Evolutionary conservation across 768 basidiomycete species (phyloP).

Genomic region (Tylopilus rubrobrunneus): DNA sequence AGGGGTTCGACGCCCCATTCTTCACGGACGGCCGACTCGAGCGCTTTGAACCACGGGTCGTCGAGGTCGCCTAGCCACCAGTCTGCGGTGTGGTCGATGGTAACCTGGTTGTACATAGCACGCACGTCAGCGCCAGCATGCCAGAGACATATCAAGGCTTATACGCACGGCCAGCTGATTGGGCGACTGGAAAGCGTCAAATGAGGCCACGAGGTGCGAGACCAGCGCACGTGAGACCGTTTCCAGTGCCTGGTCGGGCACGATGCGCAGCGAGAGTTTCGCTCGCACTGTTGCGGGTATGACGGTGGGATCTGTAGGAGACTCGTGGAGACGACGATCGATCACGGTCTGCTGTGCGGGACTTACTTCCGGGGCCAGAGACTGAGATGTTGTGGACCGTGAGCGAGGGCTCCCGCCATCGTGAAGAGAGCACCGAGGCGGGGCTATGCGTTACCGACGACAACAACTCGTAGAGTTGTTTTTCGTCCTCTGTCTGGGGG

Average conservation of each 20-base stretch:
- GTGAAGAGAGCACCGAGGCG: conserved; percentile 63
- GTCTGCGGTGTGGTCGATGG: conserved; percentile 78
- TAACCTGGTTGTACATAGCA: conserved; percentile 44
- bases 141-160: neutral
- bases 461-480: conserved; percentile 61
- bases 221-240: conserved; percentile 60
- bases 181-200: conserved; percentile 56
- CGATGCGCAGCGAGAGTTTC: conserved; percentile 86
- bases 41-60: conserved; percentile 79
- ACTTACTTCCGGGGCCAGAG: conserved; percentile 75
- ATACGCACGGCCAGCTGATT: conserved; percentile 64
- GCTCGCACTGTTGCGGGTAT: conserved; percentile 85
- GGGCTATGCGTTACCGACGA: conserved; percentile 65
- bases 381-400: conserved; percentile 84
- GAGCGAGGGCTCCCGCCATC: conserved; percentile 89
- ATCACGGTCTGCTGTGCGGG: neutral
- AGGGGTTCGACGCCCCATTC: conserved; percentile 88
- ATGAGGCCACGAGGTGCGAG: conserved; percentile 54
- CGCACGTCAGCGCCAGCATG: neutral
- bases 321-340: neutral
- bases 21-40: conserved; percentile 76
- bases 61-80: conserved; percentile 96
- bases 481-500: conserved; percentile 62
- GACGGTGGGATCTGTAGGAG: conserved; percentile 67
- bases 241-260: conserved; percentile 86